Evolutionary conservation across 2,329 filamentous ascomycete genomes (phyloP), one percentile per base, ranked within the genome.

Genomic region (Aspergillus glaucus): DNA sequence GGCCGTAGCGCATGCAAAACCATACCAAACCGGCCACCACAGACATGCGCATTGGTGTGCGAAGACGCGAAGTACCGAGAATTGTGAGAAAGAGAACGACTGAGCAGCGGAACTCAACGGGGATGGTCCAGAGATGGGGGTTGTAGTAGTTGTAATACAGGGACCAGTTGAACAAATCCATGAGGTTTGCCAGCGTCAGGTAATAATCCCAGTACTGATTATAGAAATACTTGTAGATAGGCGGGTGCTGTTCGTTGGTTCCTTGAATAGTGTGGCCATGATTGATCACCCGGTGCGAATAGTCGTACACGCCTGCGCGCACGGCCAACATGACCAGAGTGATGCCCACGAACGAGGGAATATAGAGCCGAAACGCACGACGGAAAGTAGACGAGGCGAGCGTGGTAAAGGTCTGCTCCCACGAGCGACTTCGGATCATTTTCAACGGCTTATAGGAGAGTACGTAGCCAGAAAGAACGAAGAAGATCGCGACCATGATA

Each of bases 381-480:
- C 72, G 68, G 44, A 75, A 73, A n/a, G 71, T 69, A 3, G 69
- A 67, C 3, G 72, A 74, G 21, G 66, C 65, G 28, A 75, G 56
- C 4, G 59, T 59, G n/a, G 62, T 62, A 47, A 72, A 70, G 2
- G 69, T 64, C 46, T 70, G 62, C 24, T 69, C 69, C 52, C 64
- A 72, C 9, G 65, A 60, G 39, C 63, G 59, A 48, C 50, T 63
- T 32, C 65, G 67, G 46, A 72, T 69, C 34, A 64, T 59, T 51
- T 66, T 72, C 46, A 72, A 51, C 3, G 68, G 68, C 49, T 69
- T 70, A 49, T 69, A 68, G 24, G 71, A 73, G 43, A 75, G 62
- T n/a, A 73, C 72, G 49, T 75, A 76, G 45, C 73, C 73, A 7
- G 71, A 75, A 22, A 76, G 68, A 30, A 75, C 67, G 55, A 76